Base-by-base conservation (phyloP, 768 basidiomycete genomes). In the Kwoniella botswanensis region DNA sequence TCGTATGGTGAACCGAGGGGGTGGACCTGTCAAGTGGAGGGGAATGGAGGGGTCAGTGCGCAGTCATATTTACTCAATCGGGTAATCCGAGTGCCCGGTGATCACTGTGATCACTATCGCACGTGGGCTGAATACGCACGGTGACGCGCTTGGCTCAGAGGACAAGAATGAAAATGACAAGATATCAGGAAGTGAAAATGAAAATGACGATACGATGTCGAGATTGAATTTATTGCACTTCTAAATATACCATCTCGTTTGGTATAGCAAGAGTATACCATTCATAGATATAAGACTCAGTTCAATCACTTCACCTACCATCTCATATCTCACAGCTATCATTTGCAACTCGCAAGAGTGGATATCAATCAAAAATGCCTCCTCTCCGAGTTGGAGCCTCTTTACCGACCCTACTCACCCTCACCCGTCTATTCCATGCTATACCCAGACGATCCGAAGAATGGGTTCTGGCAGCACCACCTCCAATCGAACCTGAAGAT, bases 401-500 rank as follows among this genome's bases (percentile, higher is more conserved):
- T 63, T 42, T 80, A 15, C 79, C 79, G 7, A 76, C 75, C 22
- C 59, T 80, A 17, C 58, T 80, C 17, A 76, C 77, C 6, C 50
- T 80, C 11, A 73, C 79, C 21, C 77, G 77, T 59, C 70, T 80
- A 15, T 52, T 77, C 24, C 67, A 68, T n/a, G 41, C 69, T 21
- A 60, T 70, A 26, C 70, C 72, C 12, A 63, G 41, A 21, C 58
- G 52, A 54, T 46, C 61, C 21, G 57, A 68, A 46, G 44, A 57
- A 66, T 73, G 24, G 56, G 67, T 53, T 64, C 66, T 62, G 50
- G n/a, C 58, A 15, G 53, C 63, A 24, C 52, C 35, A 10, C 15
- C 42, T 9, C 75, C 75, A 1, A 74, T 75, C 13, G 74, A 77
- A 35, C 82, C 82, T 3, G 77, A 82, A 64, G 81, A 83, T 65